Base-by-base conservation (phyloP, 352 stramenopile species). In the Phytopythium oedochilum region DNA sequence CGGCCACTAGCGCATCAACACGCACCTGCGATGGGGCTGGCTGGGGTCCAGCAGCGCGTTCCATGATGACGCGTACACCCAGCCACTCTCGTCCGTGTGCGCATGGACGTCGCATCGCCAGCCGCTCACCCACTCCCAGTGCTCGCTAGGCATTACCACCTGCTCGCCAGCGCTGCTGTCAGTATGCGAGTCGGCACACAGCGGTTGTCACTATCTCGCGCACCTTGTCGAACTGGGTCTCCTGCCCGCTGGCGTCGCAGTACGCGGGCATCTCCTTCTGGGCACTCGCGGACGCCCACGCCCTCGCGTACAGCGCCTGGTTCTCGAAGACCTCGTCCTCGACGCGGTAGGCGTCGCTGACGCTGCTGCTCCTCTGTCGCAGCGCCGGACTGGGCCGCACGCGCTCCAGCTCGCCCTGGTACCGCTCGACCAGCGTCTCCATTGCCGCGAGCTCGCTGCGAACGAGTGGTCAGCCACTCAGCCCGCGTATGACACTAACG, bases 71-170 rank as follows among this genome's bases (percentile, higher is more conserved):
- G 68, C 79, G 43, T 90, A 90, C 10, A 51, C 60, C 79, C 79
- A 90, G 18, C 79, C 79, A 53, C 67, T 63, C 43, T 64, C 53
- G 43, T 90, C 79, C 28, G 73, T 90, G 23, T 69, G 61, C 17
- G 57, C 59, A 39, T 71, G 54, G 8, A 90, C 53, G 50, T 83
- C 69, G 17, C 64, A 62, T 2, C 39, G 31, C 77, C 79, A 90
- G 43, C 75, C 63, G 12, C 64, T 75, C 23, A 85, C 66, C 79
- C 79, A 90, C 57, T 77, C 59, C 79, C 79, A 90, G 45, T 84
- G 73, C 10, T 28, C 39, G 2, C 68, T 83, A 35, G 79, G 79
- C 40, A 88, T 53, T 42, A 26, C 17, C 4, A 89, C 58, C 77
- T 89, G n/a, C 36, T 29, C 3, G 8, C 39, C 17, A 39, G 28